Base-by-base conservation (phyloP, 164 flowering plant genomes). In the Magnolia sinica region DNA sequence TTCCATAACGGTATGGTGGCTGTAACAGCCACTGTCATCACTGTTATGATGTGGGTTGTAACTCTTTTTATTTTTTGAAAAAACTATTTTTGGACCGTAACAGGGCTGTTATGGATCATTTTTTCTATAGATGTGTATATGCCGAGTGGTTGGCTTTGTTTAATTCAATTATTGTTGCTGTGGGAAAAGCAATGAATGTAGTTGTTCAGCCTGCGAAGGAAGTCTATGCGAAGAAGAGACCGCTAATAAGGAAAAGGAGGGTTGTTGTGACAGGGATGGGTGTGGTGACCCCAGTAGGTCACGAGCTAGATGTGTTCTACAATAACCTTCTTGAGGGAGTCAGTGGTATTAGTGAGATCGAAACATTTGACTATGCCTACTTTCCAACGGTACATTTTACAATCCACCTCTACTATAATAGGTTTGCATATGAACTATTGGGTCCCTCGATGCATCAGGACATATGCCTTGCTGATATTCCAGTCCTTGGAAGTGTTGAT, bases 241-340 rank as follows among this genome's bases (percentile, higher is more conserved):
- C 89, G 78, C 61, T 75, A 51, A 86, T 86, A n/a, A 89, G 89
- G 83, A 87, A 91, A 79, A 88, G 97, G 78, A 90, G 97, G 77
- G 98, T 96, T 19, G 98, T 96, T 65, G 98, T 96, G 83, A 96
- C 99, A 18, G 99, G 99, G 45, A 83, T 91, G 89, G 96, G 99
- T 70, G 97, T 94, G 71, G 97, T 86, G 73, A 87, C 92, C 24
- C 90, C 99, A 13, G 71, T 94, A 79, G 99, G 99, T 77, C 89
- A 92, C 73, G 95, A 96, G 50, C 88, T 91, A n/a, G 92, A 94
- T 75, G 81, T 83, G 59, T 92, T 94, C 80, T 96, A 96, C 78
- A 85, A 89, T 81, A 96, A 94, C 84, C 88, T 96, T 76, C 98
- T 96, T 76, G 92, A 92, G 69, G 99, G 99, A 76, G 91, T 86